Conservation (phyloP, 306 rosid genomes). For the Casuarina cunninghamiana region DNA sequence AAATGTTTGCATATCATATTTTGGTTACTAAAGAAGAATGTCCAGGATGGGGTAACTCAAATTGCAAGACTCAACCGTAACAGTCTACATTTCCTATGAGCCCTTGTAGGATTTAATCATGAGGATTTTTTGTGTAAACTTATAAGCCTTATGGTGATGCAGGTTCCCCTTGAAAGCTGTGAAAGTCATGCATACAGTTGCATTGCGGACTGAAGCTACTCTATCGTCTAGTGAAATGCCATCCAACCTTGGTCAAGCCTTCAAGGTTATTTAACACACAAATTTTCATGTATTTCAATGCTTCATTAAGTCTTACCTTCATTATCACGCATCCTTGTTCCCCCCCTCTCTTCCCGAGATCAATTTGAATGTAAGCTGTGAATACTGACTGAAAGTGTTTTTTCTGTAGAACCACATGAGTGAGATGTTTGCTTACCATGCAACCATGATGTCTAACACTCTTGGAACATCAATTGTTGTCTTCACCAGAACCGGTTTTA, state of each 20-base stretch:
- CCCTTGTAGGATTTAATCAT: conserved; percentile 2
- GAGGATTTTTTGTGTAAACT: neutral
- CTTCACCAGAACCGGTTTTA: conserved; percentile 90
- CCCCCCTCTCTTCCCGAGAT: neutral
- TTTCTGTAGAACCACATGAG: conserved; percentile 88
- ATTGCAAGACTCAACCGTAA: conserved; percentile 7
- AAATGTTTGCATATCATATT: neutral
- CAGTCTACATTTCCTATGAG: conserved; percentile 3
- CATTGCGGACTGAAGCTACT: conserved; percentile 89
- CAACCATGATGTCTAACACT: conserved; percentile 97
- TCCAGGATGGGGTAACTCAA: neutral
- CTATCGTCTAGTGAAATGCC: conserved; percentile 78
- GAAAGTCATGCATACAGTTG: conserved; percentile 98
- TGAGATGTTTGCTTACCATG: conserved; percentile 99
- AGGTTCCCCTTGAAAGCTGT: conserved; percentile 94
- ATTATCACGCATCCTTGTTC: neutral
- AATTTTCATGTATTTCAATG: neutral
- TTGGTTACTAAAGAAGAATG: neutral
- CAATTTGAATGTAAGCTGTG: conserved; percentile 11
- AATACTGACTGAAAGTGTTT: conserved; percentile 15
- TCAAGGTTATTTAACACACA: conserved; percentile 59
- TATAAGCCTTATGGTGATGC: conserved; percentile 15
- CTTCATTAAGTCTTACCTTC: neutral
- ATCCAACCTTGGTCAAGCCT: conserved; percentile 80
- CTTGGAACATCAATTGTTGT: conserved; percentile 96